Evolutionary conservation across 352 stramenopile species (phyloP).

Genomic region (Globisporangium lucens): DNA sequence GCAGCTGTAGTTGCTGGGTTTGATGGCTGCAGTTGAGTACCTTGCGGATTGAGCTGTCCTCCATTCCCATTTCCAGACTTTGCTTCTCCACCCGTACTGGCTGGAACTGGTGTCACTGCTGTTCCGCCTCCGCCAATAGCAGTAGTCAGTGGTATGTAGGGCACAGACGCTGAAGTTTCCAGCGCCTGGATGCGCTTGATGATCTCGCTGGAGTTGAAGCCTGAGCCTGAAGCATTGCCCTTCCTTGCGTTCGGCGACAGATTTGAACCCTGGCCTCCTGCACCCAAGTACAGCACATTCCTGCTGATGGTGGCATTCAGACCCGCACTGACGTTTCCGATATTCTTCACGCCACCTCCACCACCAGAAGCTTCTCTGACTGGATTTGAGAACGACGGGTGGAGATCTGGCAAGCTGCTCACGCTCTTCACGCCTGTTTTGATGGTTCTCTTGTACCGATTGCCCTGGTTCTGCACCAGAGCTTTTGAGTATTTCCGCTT

Average conservation of each 20-base stretch:
- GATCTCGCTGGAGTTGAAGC: conserved; percentile 43
- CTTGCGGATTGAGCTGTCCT: not conserved
- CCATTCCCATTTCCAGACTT: not conserved
- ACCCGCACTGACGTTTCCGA: not conserved
- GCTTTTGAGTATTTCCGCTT: conserved; percentile 19
- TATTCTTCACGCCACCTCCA: not conserved
- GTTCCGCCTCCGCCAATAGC: conserved; percentile 8
- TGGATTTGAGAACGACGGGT: conserved; percentile 8
- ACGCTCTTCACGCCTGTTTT: conserved; percentile 21
- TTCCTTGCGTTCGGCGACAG: not conserved
- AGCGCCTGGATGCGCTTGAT: conserved; percentile 54
- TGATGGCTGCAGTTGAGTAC: not conserved
- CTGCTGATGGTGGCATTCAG: not conserved
- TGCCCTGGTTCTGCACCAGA: not conserved
- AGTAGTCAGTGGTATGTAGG: conserved; percentile 14
- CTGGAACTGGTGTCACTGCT: not conserved
- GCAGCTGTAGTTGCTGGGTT: not conserved
- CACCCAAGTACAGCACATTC: not conserved
- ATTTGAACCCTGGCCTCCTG: not conserved
- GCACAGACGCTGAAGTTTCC: conserved; percentile 39
- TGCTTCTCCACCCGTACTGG: not conserved
- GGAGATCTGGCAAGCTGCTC: conserved; percentile 43
- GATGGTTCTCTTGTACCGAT: conserved; percentile 12
- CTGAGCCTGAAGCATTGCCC: not conserved
- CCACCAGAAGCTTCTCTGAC: not conserved